Evolutionary conservation across 257 asterid genomes (phyloP).

Genomic region (Lycium barbarum): DNA sequence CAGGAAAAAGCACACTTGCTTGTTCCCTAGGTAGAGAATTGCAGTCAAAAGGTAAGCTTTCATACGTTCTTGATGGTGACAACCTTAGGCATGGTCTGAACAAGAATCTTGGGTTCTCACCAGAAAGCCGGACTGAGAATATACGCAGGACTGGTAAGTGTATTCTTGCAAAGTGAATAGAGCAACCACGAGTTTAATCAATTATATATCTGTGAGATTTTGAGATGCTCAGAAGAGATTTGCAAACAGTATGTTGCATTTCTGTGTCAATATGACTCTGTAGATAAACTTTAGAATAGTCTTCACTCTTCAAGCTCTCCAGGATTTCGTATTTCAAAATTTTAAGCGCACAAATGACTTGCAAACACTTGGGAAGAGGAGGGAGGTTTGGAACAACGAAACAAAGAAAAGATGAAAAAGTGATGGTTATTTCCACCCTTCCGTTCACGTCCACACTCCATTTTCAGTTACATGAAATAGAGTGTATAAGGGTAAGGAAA

Average conservation of each 20-base stretch:
- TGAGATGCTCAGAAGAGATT: neutral
- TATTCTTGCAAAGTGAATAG: neutral
- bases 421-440: neutral
- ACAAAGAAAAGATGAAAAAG: neutral
- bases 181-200: neutral
- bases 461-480: neutral
- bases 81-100: constrained; percentile 94
- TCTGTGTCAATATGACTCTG: neutral
- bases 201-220: neutral
- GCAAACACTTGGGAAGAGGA: constrained; percentile 7
- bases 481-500: neutral
- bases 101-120: constrained; percentile 84
- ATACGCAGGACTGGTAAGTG: constrained; percentile 91
- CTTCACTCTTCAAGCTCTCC: neutral
- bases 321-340: neutral
- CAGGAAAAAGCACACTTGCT: constrained; percentile 95
- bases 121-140: constrained; percentile 90
- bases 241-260: neutral
- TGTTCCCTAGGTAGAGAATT: constrained; percentile 87
- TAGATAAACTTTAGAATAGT: neutral
- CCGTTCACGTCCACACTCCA: constrained; percentile 9
- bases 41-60: constrained; percentile 85
- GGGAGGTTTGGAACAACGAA: neutral
- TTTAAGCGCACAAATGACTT: neutral
- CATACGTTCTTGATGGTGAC: constrained; percentile 95